Conservation (phyloP, 768 basidiomycete species). For the Hypholoma fasciculare region DNA sequence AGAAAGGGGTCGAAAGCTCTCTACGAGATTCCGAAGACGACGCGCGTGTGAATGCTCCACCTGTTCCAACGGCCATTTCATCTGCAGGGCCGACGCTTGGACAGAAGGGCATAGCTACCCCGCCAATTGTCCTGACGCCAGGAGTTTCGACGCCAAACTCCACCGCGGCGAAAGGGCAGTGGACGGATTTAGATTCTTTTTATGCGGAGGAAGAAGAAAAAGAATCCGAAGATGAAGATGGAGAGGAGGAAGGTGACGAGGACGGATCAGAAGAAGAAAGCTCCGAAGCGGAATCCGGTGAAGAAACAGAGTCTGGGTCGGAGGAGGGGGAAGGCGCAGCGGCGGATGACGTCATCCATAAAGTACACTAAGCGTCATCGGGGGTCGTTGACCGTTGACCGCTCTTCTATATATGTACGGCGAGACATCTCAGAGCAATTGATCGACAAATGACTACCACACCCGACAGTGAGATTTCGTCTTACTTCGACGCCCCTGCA, state of each 20-base stretch:
- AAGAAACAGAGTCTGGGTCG: neutral
- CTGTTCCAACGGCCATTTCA: slow-evolving; percentile 38
- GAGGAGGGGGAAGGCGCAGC: slow-evolving; percentile 8
- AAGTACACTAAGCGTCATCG: neutral
- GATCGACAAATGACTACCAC: slow-evolving; percentile 1
- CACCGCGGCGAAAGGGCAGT: slow-evolving; percentile 40
- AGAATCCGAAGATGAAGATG: slow-evolving; percentile 17
- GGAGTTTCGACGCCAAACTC: slow-evolving; percentile 44
- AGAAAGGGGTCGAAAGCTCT: slow-evolving; percentile 77
- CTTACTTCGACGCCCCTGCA: slow-evolving; percentile 18
- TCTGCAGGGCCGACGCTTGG: slow-evolving; percentile 25
- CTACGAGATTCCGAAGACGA: slow-evolving; percentile 74
- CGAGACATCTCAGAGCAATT: neutral
- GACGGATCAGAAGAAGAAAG: slow-evolving; percentile 15
- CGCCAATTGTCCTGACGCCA: slow-evolving; percentile 62
- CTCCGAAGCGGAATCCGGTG: slow-evolving; percentile 17
- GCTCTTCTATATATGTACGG: neutral
- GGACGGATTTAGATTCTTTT: slow-evolving; percentile 73
- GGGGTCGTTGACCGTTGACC: neutral
- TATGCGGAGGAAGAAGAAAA: slow-evolving; percentile 47
- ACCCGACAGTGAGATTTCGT: slow-evolving; percentile 8
- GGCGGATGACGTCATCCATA: slow-evolving; percentile 16
- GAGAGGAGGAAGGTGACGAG: slow-evolving; percentile 12
- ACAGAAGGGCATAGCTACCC: slow-evolving; percentile 25
- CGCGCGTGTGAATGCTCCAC: slow-evolving; percentile 28